Evolutionary conservation across 2,329 filamentous ascomycete species (phyloP), one percentile per base, ranked within the genome.

Genomic region (Magnaporthiopsis rhizophila): DNA sequence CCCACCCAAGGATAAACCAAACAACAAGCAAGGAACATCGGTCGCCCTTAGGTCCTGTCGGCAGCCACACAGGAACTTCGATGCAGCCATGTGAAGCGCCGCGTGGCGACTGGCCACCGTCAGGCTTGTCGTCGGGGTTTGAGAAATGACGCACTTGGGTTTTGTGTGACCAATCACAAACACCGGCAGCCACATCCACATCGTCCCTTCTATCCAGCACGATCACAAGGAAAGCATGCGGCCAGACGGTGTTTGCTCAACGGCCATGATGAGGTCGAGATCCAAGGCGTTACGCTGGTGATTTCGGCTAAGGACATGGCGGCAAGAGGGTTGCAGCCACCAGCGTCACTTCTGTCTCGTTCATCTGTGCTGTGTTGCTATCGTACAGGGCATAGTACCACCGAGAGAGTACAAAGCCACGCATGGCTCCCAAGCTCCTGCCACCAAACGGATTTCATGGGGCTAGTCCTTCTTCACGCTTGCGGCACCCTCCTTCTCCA

Each of bases 401-500:
- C 38, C 38, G 6, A 4, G 13, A 18, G 38, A n/a, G 18, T 11
- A 6, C 21, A 53, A 11, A 24, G 18, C 45, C 24, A 21, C 21
- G 26, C 24, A 38, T 56, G 12, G 38, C 24, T 38, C 24, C 36
- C 18, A 21, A 30, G 60, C 24, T 38, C 24, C 36, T 28, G 30
- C n/a, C 12, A 32, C 1, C 38, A 32, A 5, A 36, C n/a, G 2
- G 26, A 18, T 26, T 26, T 26, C 26, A 26, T 45, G 38, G 15
- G 26, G 9, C 28, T 53, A 64, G 6, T 64, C 50, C 63, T 62
- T 64, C 66, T 73, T 75, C 64, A 73, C 75, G 70, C 83, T 87
- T 24, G 77, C 80, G 18, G 76, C 78, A 0, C 86, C 87, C 73
- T 89, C 86, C 64, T 81, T 80, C 74, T 83, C 77, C 88, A 91